phyloP scores from a whole-genome alignment of 805 yeast genomes.

The Tanozyma kutaoensis region DNA sequence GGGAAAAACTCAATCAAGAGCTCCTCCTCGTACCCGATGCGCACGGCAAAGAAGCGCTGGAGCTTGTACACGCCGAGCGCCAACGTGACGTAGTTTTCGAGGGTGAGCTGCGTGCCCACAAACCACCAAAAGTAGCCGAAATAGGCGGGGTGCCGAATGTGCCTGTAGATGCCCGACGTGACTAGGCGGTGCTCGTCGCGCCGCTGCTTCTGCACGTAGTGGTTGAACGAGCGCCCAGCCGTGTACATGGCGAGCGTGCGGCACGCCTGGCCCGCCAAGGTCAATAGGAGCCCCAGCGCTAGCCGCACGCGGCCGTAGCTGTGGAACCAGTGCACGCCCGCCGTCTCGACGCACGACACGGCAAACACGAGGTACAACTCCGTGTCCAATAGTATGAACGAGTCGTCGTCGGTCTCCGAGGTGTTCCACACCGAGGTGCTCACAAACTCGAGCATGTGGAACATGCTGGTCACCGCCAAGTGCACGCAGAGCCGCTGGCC shows the following conservation, averaged over 20 bases:
- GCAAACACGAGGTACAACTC: constrained; percentile 14
- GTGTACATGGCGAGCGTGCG: constrained; percentile 78
- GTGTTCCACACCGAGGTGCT: constrained; percentile 69
- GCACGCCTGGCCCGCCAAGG: constrained; percentile 48
- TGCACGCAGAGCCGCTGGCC: constrained; percentile 3
- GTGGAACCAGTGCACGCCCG: neutral
- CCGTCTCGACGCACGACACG: neutral
- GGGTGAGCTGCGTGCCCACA: constrained; percentile 62
- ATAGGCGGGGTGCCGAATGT: constrained; percentile 80
- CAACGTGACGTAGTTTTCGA: constrained; percentile 53
- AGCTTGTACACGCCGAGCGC: constrained; percentile 42
- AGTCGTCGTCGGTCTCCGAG: constrained; percentile 51
- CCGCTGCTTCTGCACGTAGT: constrained; percentile 47
- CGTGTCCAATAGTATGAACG: constrained; percentile 19
- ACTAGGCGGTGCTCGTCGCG: constrained; percentile 45
- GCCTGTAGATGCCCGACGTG: constrained; percentile 57
- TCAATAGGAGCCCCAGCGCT: constrained; percentile 39
- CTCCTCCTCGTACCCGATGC: constrained; percentile 66
- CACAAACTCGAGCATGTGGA: constrained; percentile 76
- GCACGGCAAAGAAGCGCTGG: constrained; percentile 50
- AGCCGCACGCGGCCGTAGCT: neutral
- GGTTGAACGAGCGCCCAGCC: constrained; percentile 81
- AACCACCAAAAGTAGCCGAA: constrained; percentile 93
- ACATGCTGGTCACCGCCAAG: constrained; percentile 19
- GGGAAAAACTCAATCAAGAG: constrained; percentile 52